Conservation (phyloP, 345 rosid genomes). For the Hirschfeldia incana region DNA sequence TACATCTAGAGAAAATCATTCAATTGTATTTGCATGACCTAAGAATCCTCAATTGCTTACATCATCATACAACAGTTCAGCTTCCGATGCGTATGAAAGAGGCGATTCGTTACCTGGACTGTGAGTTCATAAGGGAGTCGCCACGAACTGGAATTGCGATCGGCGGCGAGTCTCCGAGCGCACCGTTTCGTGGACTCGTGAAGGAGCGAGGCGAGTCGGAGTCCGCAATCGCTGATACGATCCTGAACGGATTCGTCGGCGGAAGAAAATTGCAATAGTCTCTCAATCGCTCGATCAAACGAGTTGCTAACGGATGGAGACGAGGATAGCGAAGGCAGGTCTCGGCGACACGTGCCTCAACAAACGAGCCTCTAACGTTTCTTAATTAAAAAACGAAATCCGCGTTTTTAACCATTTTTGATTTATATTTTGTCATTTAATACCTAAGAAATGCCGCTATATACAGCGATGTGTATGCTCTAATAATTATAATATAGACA, state of each 20-base stretch:
- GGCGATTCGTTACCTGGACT: too few relatives aligned
- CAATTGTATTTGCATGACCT: background rate
- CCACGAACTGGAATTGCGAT: slow-evolving; percentile 10
- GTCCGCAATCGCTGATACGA: background rate
- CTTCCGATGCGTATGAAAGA: too few relatives aligned
- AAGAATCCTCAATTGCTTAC: too few relatives aligned
- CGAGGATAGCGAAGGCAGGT: slow-evolving; percentile 14
- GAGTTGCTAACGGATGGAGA: background rate
- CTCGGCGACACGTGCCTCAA: too few relatives aligned
- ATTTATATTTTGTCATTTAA: too few relatives aligned
- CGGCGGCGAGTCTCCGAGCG: background rate
- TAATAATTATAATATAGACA: too few relatives aligned
- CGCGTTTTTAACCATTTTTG: too few relatives aligned
- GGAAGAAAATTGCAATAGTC: slow-evolving; percentile 1
- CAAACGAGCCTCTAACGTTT: too few relatives aligned
- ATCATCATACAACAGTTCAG: too few relatives aligned
- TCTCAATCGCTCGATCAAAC: slow-evolving; percentile 19
- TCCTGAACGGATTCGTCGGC: background rate
- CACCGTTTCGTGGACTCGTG: background rate
- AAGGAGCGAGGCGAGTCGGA: background rate
- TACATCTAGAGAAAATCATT: background rate
- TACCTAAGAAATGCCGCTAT: too few relatives aligned
- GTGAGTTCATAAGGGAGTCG: background rate
- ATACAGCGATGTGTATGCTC: too few relatives aligned
- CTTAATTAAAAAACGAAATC: too few relatives aligned